phyloP scores from a whole-genome alignment of 2,329 filamentous ascomycete species.

The Aquanectria penicillioides region DNA sequence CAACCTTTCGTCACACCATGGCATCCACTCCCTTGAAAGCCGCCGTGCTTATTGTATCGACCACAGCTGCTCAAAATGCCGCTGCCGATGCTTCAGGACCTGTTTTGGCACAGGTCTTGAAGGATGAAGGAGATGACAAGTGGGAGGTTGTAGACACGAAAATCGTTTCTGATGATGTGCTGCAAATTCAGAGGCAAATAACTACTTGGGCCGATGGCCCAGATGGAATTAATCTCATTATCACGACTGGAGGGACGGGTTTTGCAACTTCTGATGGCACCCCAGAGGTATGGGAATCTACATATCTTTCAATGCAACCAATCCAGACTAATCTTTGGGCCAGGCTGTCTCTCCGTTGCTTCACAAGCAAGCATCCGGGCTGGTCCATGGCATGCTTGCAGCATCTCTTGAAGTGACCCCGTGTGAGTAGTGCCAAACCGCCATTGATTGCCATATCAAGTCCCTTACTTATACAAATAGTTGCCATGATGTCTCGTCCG shows the following conservation, averaged over 20 bases:
- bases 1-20: slow-evolving; percentile 29
- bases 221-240: slow-evolving; percentile 75
- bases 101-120: slow-evolving; percentile 75
- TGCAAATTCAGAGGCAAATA: slow-evolving; percentile 80
- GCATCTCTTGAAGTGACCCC: slow-evolving; percentile 87
- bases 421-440: slow-evolving; percentile 67
- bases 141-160: slow-evolving; percentile 77
- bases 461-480: slow-evolving; percentile 57
- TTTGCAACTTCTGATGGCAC: slow-evolving; percentile 88
- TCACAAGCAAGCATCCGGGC: slow-evolving; percentile 85
- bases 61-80: slow-evolving; percentile 84
- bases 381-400: slow-evolving; percentile 95
- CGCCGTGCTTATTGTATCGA: slow-evolving; percentile 88
- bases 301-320: not conserved
- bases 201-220: slow-evolving; percentile 76
- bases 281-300: slow-evolving; percentile 76
- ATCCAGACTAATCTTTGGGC: not conserved
- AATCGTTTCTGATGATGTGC: slow-evolving; percentile 82
- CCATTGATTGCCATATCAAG: too few relatives aligned
- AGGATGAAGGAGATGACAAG: slow-evolving; percentile 70
- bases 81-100: slow-evolving; percentile 79
- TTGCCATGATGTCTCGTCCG: slow-evolving; percentile 96
- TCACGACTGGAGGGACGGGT: slow-evolving; percentile 93
- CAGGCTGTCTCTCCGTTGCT: slow-evolving; percentile 83
- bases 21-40: slow-evolving; percentile 65